A percentile compares a stretch with the other conserved stretches of the same genome.
These are phyloP conservation scores for Talaromyces atroroseus DNA, from an alignment of 2,329 filamentous ascomycete species.

Conservation along the genomic window DNA sequence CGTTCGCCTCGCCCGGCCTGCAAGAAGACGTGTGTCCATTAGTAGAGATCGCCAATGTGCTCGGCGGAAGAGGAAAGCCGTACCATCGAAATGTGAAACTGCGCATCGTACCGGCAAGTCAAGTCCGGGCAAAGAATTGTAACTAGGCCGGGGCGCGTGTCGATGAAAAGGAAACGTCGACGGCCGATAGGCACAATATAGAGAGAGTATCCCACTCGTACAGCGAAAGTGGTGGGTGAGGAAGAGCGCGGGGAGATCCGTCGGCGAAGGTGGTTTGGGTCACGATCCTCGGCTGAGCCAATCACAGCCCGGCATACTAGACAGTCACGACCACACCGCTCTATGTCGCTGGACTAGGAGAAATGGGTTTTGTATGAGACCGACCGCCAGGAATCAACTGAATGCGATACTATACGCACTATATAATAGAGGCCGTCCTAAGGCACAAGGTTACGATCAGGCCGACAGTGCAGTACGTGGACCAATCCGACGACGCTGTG, in stretches of 20 bases:
- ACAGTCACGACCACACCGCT: background rate
- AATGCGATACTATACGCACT: too few species aligned
- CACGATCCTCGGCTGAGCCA: background rate
- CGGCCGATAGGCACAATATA: background rate
- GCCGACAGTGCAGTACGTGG: background rate
- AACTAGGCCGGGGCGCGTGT: background rate
- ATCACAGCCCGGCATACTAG: background rate
- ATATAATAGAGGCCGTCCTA: too few species aligned
- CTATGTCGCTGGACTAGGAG: too few species aligned
- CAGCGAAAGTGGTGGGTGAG: background rate
- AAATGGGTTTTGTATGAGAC: too few species aligned
- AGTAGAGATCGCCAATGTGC: background rate
- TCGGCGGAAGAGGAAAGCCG: slow-evolving; percentile 10
- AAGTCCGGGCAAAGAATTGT: too few species aligned
- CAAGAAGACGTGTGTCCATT: slow-evolving; percentile 4
- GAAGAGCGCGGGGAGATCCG: background rate
- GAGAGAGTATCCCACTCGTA: background rate
- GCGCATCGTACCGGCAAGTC: slow-evolving; percentile 21
- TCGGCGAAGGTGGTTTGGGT: background rate
- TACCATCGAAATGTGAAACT: slow-evolving; percentile 36
- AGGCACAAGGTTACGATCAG: background rate
- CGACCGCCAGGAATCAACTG: too few species aligned
- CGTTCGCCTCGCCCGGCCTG: slow-evolving; percentile 77
- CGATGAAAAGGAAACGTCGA: background rate
- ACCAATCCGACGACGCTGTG: slow-evolving; percentile 9